These are phyloP conservation scores for Begonia loranthoides DNA, from an alignment of 306 rosid genomes.

Conservation along the genomic window DNA sequence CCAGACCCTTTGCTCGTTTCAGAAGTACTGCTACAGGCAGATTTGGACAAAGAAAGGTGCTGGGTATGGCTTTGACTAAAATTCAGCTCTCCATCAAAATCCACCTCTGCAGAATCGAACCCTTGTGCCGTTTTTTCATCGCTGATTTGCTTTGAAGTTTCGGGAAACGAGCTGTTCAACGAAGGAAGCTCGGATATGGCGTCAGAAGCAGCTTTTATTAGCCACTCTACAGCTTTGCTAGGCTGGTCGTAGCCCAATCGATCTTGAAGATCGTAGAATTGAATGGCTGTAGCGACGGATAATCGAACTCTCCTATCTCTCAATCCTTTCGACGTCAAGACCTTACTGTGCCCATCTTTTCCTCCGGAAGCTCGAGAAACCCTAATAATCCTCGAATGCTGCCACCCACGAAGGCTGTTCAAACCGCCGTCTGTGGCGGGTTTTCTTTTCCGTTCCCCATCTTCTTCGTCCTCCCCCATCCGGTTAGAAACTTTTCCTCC, in stretches of 20 bases:
- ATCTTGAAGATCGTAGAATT: constrained; percentile 93
- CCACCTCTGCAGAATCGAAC: constrained; percentile 18
- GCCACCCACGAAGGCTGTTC: constrained; percentile 51
- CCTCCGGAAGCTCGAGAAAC: constrained; percentile 93
- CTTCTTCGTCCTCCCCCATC: constrained; percentile 25
- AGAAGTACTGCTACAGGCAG: constrained; percentile 82
- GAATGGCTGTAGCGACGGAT: constrained; percentile 75
- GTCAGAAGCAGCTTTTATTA: constrained; percentile 64
- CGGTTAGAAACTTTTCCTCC: constrained; percentile 18
- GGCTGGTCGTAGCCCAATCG: constrained; percentile 88
- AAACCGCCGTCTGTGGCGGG: constrained; percentile 5
- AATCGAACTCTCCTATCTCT: constrained; percentile 86
- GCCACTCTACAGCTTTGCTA: constrained; percentile 91
- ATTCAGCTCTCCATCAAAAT: constrained; percentile 10
- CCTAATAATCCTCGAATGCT: constrained; percentile 72
- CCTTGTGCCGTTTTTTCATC: constrained; percentile 38
- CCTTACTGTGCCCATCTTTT: constrained; percentile 92
- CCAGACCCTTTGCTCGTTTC: constrained; percentile 96
- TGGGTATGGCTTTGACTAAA: constrained; percentile 27
- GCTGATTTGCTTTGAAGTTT: constrained; percentile 56
- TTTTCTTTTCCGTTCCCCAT: constrained; percentile 20
- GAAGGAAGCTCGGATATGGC: constrained; percentile 75
- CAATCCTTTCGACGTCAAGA: constrained; percentile 78
- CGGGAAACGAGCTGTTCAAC: constrained; percentile 38
- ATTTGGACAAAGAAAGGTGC: constrained; percentile 52